Conservation (phyloP, 164 flowering plant genomes). For the Cinnamomum chago region DNA sequence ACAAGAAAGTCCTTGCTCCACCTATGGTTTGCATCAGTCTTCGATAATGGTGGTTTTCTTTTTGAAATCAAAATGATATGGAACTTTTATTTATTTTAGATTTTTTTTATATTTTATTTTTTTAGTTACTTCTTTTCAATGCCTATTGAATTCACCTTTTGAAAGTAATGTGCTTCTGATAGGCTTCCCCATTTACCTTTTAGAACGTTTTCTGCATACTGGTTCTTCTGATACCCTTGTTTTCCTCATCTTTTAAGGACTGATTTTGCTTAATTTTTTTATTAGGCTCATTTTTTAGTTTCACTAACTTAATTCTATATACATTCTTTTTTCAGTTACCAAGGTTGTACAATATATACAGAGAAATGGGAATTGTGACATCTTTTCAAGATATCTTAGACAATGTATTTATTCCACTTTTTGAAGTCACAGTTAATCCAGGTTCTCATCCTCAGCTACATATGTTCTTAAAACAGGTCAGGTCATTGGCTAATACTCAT, state of each 20-base stretch:
- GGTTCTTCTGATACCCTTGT: neutral
- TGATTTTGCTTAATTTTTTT: neutral
- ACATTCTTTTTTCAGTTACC: constrained; percentile 59
- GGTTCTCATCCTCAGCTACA: constrained; percentile 97
- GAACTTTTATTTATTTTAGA: too few species aligned
- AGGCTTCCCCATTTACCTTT: neutral
- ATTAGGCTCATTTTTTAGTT: neutral
- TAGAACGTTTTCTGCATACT: neutral
- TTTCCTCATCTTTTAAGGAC: neutral
- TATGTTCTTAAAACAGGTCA: constrained; percentile 87
- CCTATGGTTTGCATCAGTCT: too few species aligned
- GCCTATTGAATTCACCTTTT: neutral
- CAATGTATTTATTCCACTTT: constrained; percentile 90
- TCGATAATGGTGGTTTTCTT: too few species aligned
- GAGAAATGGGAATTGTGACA: constrained; percentile 95
- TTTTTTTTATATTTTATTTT: too few species aligned
- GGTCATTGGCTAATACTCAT: neutral
- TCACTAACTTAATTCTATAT: neutral
- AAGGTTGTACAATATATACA: constrained; percentile 87
- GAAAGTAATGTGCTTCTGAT: neutral
- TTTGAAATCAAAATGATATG: too few species aligned
- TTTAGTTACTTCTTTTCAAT: too few species aligned
- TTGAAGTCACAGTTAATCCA: constrained; percentile 95
- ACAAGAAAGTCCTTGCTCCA: too few species aligned
- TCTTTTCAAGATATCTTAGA: constrained; percentile 96